phyloP scores from a whole-genome alignment of 2,329 filamentous ascomycete genomes.

The Cladosporium colombiae region DNA sequence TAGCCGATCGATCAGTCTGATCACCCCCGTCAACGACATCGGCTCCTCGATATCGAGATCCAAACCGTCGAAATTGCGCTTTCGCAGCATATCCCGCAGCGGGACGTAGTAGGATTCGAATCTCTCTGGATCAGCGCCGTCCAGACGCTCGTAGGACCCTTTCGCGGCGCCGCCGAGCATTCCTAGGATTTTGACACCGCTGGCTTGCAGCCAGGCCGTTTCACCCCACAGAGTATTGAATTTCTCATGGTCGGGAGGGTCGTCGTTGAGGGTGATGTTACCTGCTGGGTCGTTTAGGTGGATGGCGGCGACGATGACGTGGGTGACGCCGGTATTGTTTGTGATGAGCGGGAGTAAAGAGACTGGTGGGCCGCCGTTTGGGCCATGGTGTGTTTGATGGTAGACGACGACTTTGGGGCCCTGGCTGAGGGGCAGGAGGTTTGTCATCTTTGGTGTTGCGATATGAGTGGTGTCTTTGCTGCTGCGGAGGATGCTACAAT shows the following conservation, averaged over 20 bases:
- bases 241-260: conserved; percentile 62
- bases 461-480: background rate
- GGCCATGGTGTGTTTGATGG: conserved; percentile 64
- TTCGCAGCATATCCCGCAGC: conserved; percentile 64
- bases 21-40: conserved; percentile 67
- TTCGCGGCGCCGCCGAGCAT: conserved; percentile 86
- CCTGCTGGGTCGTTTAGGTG: conserved; percentile 72
- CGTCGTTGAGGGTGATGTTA: conserved; percentile 77
- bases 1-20: conserved; percentile 51
- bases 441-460: background rate
- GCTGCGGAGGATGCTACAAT: background rate
- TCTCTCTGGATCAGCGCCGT: conserved; percentile 57
- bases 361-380: conserved; percentile 53
- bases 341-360: conserved; percentile 63
- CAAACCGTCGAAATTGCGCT: conserved; percentile 65
- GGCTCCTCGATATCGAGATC: conserved; percentile 80
- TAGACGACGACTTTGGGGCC: conserved; percentile 57
- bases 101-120: conserved; percentile 77
- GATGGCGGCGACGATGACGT: conserved; percentile 83
- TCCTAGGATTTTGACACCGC: conserved; percentile 76
- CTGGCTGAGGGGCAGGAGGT: conserved; percentile 37
- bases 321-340: conserved; percentile 66
- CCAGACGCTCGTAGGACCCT: conserved; percentile 66
- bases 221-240: conserved; percentile 79
- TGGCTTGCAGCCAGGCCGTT: conserved; percentile 67